phyloP scores from a whole-genome alignment of 306 rosid genomes.

The Rosa rugosa region DNA sequence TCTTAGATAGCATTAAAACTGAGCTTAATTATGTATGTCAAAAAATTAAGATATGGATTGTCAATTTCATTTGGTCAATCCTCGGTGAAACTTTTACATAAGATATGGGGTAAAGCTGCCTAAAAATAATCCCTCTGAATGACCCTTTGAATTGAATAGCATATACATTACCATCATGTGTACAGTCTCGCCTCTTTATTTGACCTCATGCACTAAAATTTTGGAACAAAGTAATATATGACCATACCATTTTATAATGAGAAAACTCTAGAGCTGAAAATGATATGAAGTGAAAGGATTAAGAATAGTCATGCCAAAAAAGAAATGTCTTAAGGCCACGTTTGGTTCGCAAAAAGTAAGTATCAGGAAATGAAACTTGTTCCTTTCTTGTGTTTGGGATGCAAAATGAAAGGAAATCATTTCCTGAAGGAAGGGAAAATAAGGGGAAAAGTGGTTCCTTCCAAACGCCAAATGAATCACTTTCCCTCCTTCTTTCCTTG shows the following conservation, averaged over 20 bases:
- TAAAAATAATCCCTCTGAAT: slow-evolving; percentile 3
- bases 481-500: no score
- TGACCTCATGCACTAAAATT: background rate
- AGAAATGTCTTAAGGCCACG: no score
- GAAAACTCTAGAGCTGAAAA: no score
- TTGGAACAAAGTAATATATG: background rate
- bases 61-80: slow-evolving; percentile 15
- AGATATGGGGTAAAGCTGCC: background rate
- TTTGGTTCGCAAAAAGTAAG: no score
- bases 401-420: no score
- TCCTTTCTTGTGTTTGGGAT: no score
- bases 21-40: background rate
- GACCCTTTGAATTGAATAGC: slow-evolving; percentile 4
- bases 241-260: background rate
- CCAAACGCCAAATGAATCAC: no score
- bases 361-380: no score
- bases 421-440: no score
- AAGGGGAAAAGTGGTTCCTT: no score
- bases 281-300: no score
- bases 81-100: background rate
- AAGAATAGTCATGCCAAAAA: no score
- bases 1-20: slow-evolving; percentile 6
- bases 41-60: background rate
- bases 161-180: background rate
- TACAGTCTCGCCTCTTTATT: background rate